Base-by-base conservation (phyloP, 768 basidiomycete species). In the Trametes elegans region DNA sequence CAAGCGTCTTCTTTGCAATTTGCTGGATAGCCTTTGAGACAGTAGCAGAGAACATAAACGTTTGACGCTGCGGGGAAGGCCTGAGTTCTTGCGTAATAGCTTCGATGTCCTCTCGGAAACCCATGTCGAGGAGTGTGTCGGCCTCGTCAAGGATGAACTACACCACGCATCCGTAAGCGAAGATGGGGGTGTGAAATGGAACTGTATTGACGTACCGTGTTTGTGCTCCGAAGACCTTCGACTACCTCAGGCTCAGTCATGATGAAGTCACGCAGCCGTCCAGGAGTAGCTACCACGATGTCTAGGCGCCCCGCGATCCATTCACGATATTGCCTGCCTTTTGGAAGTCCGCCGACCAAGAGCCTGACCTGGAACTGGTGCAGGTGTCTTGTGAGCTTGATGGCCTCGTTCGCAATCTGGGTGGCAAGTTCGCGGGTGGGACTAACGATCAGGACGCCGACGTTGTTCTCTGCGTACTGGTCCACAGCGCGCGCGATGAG, bases 121-220 rank as follows among this genome's bases (percentile, higher is more conserved):
- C 94, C 87, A 94, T 88, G 53, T 93, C 91, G 10, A 98, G 76
- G 11, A 96, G 76, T 0, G 88, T 90, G 65, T 98, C 94, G 10
- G 93, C 91, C 68, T 97, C 93, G 65, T 98, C 97, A 53, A 98
- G 76, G 55, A 98, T 79, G 48, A 98, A 79, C 90, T 93, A 59
- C 32, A 47, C 58, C 18, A 28, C 27, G 3, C 19, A 21, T 41
- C 6, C 29, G 35, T 39, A 32, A 21, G 19, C 5, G 32, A 31
- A 18, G 27, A 24, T 31, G 16, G 46, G 36, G 13, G 52, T 24
- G 42, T 7, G 31, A 31, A 23, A 48, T 24, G 24, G 11, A 8
- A 7, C 2, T 16, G 2, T 7, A 42, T 24, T 49, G 10, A 73
- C 85, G 39, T 61, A 89, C 89, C 61, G 83, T 73, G 62, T 84